These are phyloP conservation scores for Davidsoniella australis DNA, from an alignment of 2,329 filamentous ascomycete genomes.

Conservation along the genomic window DNA sequence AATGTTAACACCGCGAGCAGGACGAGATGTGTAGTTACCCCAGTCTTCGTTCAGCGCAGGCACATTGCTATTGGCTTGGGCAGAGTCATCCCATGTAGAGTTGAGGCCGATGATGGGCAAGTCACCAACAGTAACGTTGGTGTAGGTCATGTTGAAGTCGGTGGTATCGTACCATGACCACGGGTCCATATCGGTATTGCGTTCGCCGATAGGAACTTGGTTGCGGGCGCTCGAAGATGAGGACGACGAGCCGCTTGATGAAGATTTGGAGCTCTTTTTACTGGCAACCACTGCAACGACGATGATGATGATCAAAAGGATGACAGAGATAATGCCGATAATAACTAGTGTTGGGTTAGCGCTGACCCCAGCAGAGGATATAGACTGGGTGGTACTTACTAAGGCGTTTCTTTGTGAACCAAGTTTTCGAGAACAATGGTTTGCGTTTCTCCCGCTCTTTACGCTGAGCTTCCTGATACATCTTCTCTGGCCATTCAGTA, in stretches of 20 bases:
- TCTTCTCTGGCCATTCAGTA: constrained; percentile 32
- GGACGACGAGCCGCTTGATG: background rate
- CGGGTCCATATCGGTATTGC: constrained; percentile 68
- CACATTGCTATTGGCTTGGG: constrained; percentile 60
- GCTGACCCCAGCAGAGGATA: background rate
- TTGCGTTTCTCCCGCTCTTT: constrained; percentile 25
- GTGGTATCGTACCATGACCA: constrained; percentile 81
- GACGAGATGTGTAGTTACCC: constrained; percentile 57
- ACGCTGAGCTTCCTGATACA: background rate
- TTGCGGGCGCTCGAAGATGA: constrained; percentile 27
- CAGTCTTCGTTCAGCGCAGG: constrained; percentile 61
- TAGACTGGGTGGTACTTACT: constrained; percentile 24
- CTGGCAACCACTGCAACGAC: constrained; percentile 48
- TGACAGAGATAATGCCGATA: constrained; percentile 32
- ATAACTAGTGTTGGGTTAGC: constrained; percentile 28
- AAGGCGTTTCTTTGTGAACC: constrained; percentile 17
- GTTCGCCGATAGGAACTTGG: constrained; percentile 47
- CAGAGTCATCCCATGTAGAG: constrained; percentile 69
- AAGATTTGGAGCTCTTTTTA: constrained; percentile 47
- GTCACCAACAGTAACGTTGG: constrained; percentile 63
- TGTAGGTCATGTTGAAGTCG: constrained; percentile 92
- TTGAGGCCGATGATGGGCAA: constrained; percentile 85
- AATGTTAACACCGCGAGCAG: constrained; percentile 78
- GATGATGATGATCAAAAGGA: constrained; percentile 50
- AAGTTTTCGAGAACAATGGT: constrained; percentile 5